Evolutionary conservation across 306 rosid species (phyloP).

Genomic region (Gleditsia sinensis): DNA sequence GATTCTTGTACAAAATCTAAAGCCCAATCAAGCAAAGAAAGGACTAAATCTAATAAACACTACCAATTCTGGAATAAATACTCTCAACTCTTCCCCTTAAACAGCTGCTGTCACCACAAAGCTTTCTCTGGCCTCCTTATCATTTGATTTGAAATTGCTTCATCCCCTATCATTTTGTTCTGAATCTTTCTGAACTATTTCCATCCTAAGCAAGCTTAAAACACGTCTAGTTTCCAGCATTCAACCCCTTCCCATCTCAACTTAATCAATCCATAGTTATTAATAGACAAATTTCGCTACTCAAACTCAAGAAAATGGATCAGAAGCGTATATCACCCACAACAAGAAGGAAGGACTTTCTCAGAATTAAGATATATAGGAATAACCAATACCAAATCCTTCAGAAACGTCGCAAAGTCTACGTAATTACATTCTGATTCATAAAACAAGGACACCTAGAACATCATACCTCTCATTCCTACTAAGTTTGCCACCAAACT

Average conservation of each 20-base stretch:
- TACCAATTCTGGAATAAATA: no score
- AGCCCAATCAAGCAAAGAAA: no score
- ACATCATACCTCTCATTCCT: conserved; percentile 57
- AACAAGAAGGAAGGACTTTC: not conserved
- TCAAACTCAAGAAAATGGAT: not conserved
- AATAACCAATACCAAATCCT: not conserved
- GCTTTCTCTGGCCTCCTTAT: no score
- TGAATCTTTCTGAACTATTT: not conserved
- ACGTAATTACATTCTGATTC: not conserved
- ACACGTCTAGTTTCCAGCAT: not conserved
- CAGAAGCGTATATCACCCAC: not conserved
- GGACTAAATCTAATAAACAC: no score
- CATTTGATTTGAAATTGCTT: no score
- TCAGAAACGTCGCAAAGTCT: not conserved
- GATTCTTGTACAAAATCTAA: no score
- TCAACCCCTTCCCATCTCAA: no score
- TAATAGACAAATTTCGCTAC: no score
- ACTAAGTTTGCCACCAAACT: conserved; percentile 64
- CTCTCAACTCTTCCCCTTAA: no score
- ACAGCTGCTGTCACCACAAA: no score
- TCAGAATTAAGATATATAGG: not conserved
- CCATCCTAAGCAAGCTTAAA: not conserved
- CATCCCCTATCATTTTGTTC: no score
- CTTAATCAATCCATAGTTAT: no score
- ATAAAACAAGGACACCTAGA: not conserved